A percentile compares a stretch with the other conserved stretches of the same genome.
These are phyloP conservation scores for Verticillium isaacii DNA, from an alignment of 2,329 filamentous ascomycete genomes.

Conservation along the genomic window DNA sequence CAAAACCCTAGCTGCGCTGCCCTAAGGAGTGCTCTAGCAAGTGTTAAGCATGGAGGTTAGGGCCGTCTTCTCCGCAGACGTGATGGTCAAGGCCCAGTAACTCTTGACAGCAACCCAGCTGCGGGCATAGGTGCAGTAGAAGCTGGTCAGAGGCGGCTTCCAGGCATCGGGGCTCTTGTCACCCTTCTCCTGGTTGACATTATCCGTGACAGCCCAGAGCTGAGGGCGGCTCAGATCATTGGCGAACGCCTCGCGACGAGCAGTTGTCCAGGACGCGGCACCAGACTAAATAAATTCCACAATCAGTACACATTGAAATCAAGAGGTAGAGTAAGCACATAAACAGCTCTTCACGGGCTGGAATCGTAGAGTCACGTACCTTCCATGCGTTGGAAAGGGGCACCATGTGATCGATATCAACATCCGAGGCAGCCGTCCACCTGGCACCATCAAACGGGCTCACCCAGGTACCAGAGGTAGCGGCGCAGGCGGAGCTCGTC, in stretches of 20 bases:
- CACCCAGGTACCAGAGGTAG: slow-evolving; percentile 63
- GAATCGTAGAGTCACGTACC: not conserved
- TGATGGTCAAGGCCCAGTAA: slow-evolving; percentile 58
- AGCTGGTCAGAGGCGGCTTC: slow-evolving; percentile 58
- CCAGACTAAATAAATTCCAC: slow-evolving; percentile 44
- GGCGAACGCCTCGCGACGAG: slow-evolving; percentile 57
- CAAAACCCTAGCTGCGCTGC: no score
- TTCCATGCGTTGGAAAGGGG: slow-evolving; percentile 76
- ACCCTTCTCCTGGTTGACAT: slow-evolving; percentile 61
- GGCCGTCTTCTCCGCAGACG: slow-evolving; percentile 59
- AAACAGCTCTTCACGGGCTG: no score
- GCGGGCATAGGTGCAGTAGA: slow-evolving; percentile 65
- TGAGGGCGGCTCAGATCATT: slow-evolving; percentile 66
- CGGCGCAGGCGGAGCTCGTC: slow-evolving; percentile 52
- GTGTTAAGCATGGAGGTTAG: slow-evolving; percentile 51
- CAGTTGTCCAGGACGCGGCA: slow-evolving; percentile 58
- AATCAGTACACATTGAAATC: not conserved
- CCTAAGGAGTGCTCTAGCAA: not conserved
- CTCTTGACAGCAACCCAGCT: slow-evolving; percentile 68
- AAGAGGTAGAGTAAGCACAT: no score
- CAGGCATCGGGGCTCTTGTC: slow-evolving; percentile 63
- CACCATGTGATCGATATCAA: slow-evolving; percentile 83
- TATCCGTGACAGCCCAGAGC: slow-evolving; percentile 65
- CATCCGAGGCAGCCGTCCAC: slow-evolving; percentile 62
- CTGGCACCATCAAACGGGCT: slow-evolving; percentile 70